phyloP scores from a whole-genome alignment of 2,329 filamentous ascomycete genomes.

The Cytospora leucostoma region DNA sequence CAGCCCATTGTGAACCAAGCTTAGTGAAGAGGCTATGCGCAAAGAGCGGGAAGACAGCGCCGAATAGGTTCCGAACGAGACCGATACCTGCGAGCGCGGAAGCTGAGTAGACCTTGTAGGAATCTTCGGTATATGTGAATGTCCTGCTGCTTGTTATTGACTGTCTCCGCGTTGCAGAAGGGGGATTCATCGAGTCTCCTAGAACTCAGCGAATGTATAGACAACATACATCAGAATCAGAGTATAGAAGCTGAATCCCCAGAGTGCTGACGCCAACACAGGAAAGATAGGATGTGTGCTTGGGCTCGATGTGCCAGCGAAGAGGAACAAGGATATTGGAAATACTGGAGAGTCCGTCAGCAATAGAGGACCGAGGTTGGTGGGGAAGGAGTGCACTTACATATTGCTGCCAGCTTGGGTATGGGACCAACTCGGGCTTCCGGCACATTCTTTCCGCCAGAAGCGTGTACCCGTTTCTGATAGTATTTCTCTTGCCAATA shows the following conservation, averaged over 20 bases:
- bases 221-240: constrained; percentile 45
- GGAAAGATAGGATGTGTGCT: constrained; percentile 47
- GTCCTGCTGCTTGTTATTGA: constrained; percentile 31
- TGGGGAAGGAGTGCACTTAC: constrained; percentile 27
- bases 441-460: constrained; percentile 40
- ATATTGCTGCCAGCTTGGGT: constrained; percentile 42
- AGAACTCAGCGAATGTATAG: too few relatives aligned
- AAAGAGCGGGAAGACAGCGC: constrained; percentile 43
- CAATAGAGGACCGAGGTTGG: neutral
- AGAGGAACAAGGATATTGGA: constrained; percentile 40
- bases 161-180: neutral
- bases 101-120: constrained; percentile 46
- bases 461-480: constrained; percentile 36
- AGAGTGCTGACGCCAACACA: constrained; percentile 50
- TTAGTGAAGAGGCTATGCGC: constrained; percentile 38
- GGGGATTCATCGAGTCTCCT: neutral
- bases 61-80: constrained; percentile 42
- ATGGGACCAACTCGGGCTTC: constrained; percentile 44
- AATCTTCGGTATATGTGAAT: constrained; percentile 50
- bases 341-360: constrained; percentile 28
- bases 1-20: constrained; percentile 41
- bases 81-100: constrained; percentile 45
- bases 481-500: constrained; percentile 47
- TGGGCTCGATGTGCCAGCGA: constrained; percentile 38
- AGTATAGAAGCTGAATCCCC: constrained; percentile 53